Base-by-base conservation (phyloP, 2,329 filamentous ascomycete genomes). In the Zymoseptoria crescenta region DNA sequence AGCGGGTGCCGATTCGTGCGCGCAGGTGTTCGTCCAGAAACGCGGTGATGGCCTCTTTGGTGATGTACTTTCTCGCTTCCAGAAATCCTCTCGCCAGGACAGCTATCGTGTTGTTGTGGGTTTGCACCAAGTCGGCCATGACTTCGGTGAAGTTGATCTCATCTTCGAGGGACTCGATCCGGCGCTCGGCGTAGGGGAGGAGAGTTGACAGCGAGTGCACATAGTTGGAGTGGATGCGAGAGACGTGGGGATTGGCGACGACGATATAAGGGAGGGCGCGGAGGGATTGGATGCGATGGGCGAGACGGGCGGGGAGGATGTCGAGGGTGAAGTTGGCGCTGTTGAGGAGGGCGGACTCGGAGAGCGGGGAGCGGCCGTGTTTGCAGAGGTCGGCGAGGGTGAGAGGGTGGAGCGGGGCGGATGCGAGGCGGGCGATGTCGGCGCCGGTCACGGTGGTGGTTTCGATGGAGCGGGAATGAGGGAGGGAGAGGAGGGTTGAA, bases 251-350 rank as follows among this genome's bases (percentile, higher is more conserved):
- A 72, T 99, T 97, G n/a, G 93, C 92, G 27, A 99, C 94, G 57
- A 99, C 93, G 64, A 99, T 97, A 75, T 93, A 99, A 0, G 94
- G 94, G 8, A 99, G 84, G 72, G 96, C 96, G 64, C 92, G 87
- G 19, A 99, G 80, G 50, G 91, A 91, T 73, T 96, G 89, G 64
- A 99, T 96, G 58, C 94, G 90, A 73, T 95, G 91, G 27, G 94
- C 94, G 27, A 99, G 86, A 45, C 94, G 90, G 54, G 94, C 89
- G 13, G 94, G 94, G 8, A 97, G 86, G 56, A 96, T 88, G 28
- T 87, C 89, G 65, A 97, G 87, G 10, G 94, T 96, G 77, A 97
- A 97, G 77, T 96, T 96, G 63, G 94, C 94, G 1, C 92, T 96
- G 45, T 87, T 85, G 68, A 96, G 85, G 58, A 99, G 83, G 21